Evolutionary conservation across 1,284 basidiomycete genomes (phyloP).

Genomic region (Trametes pubescens): DNA sequence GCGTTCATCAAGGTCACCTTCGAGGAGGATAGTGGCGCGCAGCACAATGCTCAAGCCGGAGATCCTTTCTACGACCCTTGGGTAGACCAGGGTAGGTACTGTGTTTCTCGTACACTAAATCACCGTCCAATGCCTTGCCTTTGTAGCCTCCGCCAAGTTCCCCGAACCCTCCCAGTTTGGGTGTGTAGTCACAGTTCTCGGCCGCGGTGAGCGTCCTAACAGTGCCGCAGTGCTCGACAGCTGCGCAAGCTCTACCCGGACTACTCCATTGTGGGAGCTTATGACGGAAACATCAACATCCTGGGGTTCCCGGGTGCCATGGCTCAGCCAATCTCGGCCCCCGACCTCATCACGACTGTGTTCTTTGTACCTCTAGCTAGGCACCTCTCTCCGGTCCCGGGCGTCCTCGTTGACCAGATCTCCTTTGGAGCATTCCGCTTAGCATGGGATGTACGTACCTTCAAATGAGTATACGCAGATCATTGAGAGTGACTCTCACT

Average conservation of each 20-base stretch:
- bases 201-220: slow-evolving; percentile 1
- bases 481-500: no score
- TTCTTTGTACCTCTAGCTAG: slow-evolving; percentile 59
- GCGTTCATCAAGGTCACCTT: slow-evolving; percentile 60
- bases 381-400: slow-evolving; percentile 52
- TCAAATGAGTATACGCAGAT: no score
- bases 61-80: slow-evolving; percentile 55
- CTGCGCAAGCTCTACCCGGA: slow-evolving; percentile 68
- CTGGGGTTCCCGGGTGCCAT: slow-evolving; percentile 59
- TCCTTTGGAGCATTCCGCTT: slow-evolving; percentile 63
- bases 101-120: not conserved
- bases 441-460: slow-evolving; percentile 62
- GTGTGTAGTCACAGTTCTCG: slow-evolving; percentile 44
- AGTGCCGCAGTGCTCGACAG: slow-evolving; percentile 51
- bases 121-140: slow-evolving; percentile 2
- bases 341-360: slow-evolving; percentile 57
- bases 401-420: slow-evolving; percentile 59
- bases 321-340: slow-evolving; percentile 54
- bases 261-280: slow-evolving; percentile 64
- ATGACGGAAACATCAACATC: slow-evolving; percentile 55
- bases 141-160: slow-evolving; percentile 59
- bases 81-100: slow-evolving; percentile 58
- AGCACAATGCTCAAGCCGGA: slow-evolving; percentile 18
- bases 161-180: slow-evolving; percentile 53
- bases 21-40: slow-evolving; percentile 43